These are phyloP conservation scores for Cutaneotrichosporon dermatis DNA, from an alignment of 1,284 basidiomycete species.

Conservation along the genomic window DNA sequence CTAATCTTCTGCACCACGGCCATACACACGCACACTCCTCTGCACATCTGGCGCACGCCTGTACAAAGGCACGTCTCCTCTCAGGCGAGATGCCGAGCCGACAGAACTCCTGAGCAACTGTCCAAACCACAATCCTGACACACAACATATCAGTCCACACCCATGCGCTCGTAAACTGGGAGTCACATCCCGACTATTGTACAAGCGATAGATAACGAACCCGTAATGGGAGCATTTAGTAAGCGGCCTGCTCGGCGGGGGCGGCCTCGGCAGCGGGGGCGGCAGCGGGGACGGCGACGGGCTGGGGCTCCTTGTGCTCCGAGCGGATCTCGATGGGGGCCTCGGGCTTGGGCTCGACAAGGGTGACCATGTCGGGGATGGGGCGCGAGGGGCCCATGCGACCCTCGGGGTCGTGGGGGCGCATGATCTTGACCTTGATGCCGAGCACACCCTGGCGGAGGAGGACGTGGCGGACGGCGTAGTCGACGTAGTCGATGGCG, in stretches of 20 bases:
- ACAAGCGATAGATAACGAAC: not conserved
- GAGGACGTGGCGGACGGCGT: slow-evolving; percentile 96
- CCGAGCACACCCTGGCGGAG: slow-evolving; percentile 99
- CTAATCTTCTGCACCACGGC: too few relatives aligned
- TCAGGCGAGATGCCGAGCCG: too few relatives aligned
- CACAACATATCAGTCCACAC: too few relatives aligned
- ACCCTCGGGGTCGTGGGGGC: slow-evolving; percentile 89
- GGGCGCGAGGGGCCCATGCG: slow-evolving; percentile 84
- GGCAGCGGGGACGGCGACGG: slow-evolving; percentile 30
- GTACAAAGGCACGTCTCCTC: too few relatives aligned
- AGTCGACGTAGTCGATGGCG: slow-evolving; percentile 91
- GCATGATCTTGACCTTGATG: slow-evolving; percentile 99
- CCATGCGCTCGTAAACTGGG: not conserved
- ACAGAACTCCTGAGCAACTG: too few relatives aligned
- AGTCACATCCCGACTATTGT: slow-evolving; percentile 4
- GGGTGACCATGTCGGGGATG: slow-evolving; percentile 91
- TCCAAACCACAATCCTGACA: too few relatives aligned
- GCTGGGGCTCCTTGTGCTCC: slow-evolving; percentile 46
- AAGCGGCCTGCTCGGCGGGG: slow-evolving; percentile 12
- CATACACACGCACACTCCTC: too few relatives aligned
- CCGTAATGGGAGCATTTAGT: not conserved
- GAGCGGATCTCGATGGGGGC: slow-evolving; percentile 51
- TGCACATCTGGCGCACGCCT: too few relatives aligned
- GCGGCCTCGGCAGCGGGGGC: slow-evolving; percentile 15
- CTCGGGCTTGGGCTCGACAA: slow-evolving; percentile 68